Base-by-base conservation (phyloP, 495 filamentous ascomycete genomes). In the Penicillium malachiteum region DNA sequence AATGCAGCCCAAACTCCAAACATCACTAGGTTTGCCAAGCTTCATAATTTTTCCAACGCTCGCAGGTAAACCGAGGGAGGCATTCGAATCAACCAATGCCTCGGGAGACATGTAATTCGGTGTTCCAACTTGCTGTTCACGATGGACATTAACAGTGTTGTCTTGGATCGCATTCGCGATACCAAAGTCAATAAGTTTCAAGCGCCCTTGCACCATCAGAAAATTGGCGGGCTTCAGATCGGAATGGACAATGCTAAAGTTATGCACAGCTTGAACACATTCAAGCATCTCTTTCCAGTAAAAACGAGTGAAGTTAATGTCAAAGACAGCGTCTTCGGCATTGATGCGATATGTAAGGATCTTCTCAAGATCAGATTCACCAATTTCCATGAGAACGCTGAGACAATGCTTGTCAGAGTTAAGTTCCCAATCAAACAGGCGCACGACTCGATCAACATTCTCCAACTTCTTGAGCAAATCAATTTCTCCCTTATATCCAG, bases 281-380 rank as follows among this genome's bases (percentile, higher is more conserved):
- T 95, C 90, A 4, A 98, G 87, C 95, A 98, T 97, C 73, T 98
- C 94, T 65, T 92, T 91, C 94, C 94, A 98, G 76, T 96, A 96
- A 72, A 90, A 91, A 8, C 94, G 87, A n/a, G 92, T 89, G 62
- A 97, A 97, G 47, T 85, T 88, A 9, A 89, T 79, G 66, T 98
- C 94, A 53, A 97, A 88, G 30, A 74, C 75, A 34, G 89, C 83
- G 54, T 88, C 84, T 60, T 92, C 90, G 0, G 84, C 76, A 46
- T 88, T 87, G 33, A 87, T 73, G 31, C 87, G 84, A 35, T 86
- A 83, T 7, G 81, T 87, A 31, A 98, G 84, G 14, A 97, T 85
- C 50, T 89, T 90, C 61, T 92, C 89, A 64, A 98, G 80, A 64
- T 97, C 95, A n/a, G 91, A 84, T 71, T 98, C 94, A 55, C 94